phyloP scores from a whole-genome alignment of 1,139 yeast species.

The Geotrichum histeridarum region DNA sequence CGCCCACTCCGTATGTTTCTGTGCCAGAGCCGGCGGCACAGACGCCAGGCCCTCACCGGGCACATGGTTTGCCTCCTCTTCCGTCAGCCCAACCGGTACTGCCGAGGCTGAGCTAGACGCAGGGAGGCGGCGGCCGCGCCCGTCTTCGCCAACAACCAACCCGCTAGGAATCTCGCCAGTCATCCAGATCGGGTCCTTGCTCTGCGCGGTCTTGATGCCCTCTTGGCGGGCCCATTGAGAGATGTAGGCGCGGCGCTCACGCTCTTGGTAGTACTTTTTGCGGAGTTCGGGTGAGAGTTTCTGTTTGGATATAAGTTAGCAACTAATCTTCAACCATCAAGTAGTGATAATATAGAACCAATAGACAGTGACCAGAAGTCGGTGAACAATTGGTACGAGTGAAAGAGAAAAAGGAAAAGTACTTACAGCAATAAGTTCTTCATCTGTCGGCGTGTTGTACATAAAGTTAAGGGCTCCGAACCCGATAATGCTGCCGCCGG shows the following conservation, averaged over 20 bases:
- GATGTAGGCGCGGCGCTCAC: conserved; percentile 34
- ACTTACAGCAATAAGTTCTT: conserved; percentile 54
- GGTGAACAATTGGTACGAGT: background rate
- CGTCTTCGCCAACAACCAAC: conserved; percentile 18
- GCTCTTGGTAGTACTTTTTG: conserved; percentile 66
- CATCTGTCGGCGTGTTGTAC: conserved; percentile 79
- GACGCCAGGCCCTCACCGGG: conserved; percentile 6
- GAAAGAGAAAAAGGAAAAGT: background rate
- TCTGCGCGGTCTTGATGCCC: conserved; percentile 16
- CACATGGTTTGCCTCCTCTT: background rate
- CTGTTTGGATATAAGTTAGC: conserved; percentile 2
- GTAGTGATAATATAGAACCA: background rate
- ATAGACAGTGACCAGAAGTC: too few relatives aligned
- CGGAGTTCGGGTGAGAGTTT: conserved; percentile 77
- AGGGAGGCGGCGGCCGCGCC: conserved; percentile 9
- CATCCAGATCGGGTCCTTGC: conserved; percentile 20
- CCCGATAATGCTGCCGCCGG: conserved; percentile 59
- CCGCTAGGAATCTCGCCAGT: conserved; percentile 21
- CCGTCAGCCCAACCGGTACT: background rate
- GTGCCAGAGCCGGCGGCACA: conserved; percentile 12
- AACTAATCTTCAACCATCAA: too few relatives aligned
- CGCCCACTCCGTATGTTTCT: conserved; percentile 13
- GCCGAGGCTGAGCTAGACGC: background rate
- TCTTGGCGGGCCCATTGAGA: conserved; percentile 16
- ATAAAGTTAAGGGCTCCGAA: conserved; percentile 62